Evolutionary conservation across 441 rosid species (phyloP).

Genomic region (Croton setiger): DNA sequence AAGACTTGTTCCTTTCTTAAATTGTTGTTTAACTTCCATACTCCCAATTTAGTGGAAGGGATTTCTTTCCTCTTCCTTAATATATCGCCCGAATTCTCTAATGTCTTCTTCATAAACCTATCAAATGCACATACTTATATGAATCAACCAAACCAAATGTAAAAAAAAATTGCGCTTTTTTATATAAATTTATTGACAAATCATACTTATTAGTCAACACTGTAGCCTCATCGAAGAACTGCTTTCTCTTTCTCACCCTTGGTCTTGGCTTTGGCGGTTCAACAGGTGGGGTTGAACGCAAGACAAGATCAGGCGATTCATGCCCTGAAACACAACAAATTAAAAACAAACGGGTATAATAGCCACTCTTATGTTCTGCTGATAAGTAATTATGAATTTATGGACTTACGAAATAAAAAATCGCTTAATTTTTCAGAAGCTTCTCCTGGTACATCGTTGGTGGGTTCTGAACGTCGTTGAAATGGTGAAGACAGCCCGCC

Average conservation of each 20-base stretch:
- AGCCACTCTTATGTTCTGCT: conserved; percentile 7
- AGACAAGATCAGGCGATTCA: conserved; percentile 47
- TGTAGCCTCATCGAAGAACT: conserved; percentile 48
- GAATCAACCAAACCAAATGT: conserved; percentile 20
- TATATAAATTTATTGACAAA: conserved; percentile 12
- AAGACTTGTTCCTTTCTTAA: conserved; percentile 51
- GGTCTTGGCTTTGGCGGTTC: conserved; percentile 39
- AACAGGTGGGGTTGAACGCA: conserved; percentile 55
- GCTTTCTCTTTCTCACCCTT: conserved; percentile 50
- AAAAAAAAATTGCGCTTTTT: background rate
- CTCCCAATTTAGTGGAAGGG: conserved; percentile 42
- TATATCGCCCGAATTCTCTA: conserved; percentile 52
- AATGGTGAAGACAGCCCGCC: conserved; percentile 32
- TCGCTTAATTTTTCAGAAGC: conserved; percentile 24
- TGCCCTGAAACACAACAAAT: conserved; percentile 35
- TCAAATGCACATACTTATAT: conserved; percentile 19
- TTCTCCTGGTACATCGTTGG: too few species aligned
- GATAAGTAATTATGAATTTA: conserved; percentile 26
- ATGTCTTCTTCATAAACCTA: conserved; percentile 61
- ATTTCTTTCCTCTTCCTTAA: conserved; percentile 44
- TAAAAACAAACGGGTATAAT: background rate
- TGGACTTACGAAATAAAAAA: conserved; percentile 44
- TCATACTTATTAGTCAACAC: conserved; percentile 68
- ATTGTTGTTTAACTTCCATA: conserved; percentile 55
- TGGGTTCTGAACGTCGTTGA: conserved; percentile 47